Percentiles rank a stretch among this genome's conserved stretches.
These are phyloP conservation scores for Middelhovenomyces tepae DNA, from an alignment of 805 yeast species.

Conservation along the genomic window DNA sequence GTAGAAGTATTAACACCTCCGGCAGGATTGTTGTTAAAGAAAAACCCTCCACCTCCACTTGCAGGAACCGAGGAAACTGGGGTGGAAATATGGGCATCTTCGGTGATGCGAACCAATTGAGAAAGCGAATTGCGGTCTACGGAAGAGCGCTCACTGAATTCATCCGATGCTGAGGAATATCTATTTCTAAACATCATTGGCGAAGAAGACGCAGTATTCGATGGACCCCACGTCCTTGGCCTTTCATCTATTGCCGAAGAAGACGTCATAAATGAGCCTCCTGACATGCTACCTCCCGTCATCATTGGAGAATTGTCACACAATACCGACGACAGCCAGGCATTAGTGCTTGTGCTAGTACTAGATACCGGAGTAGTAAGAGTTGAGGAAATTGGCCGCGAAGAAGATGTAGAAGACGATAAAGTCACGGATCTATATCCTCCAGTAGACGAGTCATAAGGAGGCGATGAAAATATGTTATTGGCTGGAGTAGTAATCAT, in stretches of 20 bases:
- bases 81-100: slow-evolving; percentile 17
- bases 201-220: slow-evolving; percentile 9
- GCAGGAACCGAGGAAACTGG: slow-evolving; percentile 5
- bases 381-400: slow-evolving; percentile 15
- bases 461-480: slow-evolving; percentile 4
- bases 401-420: slow-evolving; percentile 9
- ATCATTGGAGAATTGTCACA: slow-evolving; percentile 3
- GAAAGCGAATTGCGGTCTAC: slow-evolving; percentile 18
- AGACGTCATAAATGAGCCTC: too few relatives aligned
- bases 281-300: too few relatives aligned
- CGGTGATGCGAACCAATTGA: slow-evolving; percentile 18
- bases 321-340: slow-evolving; percentile 22
- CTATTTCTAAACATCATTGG: slow-evolving; percentile 7
- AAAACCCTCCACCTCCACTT: neutral
- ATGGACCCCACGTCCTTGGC: slow-evolving; percentile 25
- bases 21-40: too few relatives aligned
- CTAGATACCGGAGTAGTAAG: slow-evolving; percentile 17
- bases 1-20: too few relatives aligned
- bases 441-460: slow-evolving; percentile 3
- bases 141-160: slow-evolving; percentile 11
- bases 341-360: slow-evolving; percentile 14
- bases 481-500: slow-evolving; percentile 5
- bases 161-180: slow-evolving; percentile 16
- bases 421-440: neutral
- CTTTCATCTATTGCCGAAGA: slow-evolving; percentile 18